A percentile compares a stretch with the other conserved stretches of the same genome.
Evolutionary conservation across 805 yeast genomes (phyloP).

Genomic region (Kregervanrija pseudodelftensis): DNA sequence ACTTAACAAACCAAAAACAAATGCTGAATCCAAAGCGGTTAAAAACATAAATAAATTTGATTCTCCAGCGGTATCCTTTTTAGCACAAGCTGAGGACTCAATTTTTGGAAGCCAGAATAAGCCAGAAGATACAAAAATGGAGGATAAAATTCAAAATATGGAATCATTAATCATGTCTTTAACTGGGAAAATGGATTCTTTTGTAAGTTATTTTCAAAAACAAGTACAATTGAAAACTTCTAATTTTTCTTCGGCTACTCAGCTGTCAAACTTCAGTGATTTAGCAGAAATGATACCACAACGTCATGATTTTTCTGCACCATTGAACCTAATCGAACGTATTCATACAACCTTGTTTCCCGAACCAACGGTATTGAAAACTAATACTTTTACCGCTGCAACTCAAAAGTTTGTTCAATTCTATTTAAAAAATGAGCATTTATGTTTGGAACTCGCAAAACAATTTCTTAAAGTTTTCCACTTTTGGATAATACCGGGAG

Average conservation of each 20-base stretch:
- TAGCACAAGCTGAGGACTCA: too few relatives aligned
- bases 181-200: too few relatives aligned
- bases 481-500: slow-evolving; percentile 59
- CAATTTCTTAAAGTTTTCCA: slow-evolving; percentile 47
- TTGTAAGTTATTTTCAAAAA: too few relatives aligned
- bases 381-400: slow-evolving; percentile 26
- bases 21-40: too few relatives aligned
- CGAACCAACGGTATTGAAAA: slow-evolving; percentile 10
- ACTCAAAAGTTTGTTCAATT: slow-evolving; percentile 41
- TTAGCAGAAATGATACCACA: slow-evolving; percentile 2
- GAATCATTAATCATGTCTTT: too few relatives aligned
- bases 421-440: slow-evolving; percentile 34
- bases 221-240: neutral
- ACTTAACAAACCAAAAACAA: too few relatives aligned
- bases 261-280: slow-evolving; percentile 5
- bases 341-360: slow-evolving; percentile 23
- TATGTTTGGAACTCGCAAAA: slow-evolving; percentile 39
- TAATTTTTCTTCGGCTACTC: neutral
- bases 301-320: slow-evolving; percentile 20
- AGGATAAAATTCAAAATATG: too few relatives aligned
- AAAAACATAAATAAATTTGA: too few relatives aligned
- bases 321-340: slow-evolving; percentile 24
- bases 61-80: too few relatives aligned
- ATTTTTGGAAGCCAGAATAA: too few relatives aligned
- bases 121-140: too few relatives aligned